Percentiles rank a stretch among this genome's conserved stretches.
These are phyloP conservation scores for Saccharomyces hybrid DNA, from an alignment of 1,139 yeast genomes.

Conservation along the genomic window DNA sequence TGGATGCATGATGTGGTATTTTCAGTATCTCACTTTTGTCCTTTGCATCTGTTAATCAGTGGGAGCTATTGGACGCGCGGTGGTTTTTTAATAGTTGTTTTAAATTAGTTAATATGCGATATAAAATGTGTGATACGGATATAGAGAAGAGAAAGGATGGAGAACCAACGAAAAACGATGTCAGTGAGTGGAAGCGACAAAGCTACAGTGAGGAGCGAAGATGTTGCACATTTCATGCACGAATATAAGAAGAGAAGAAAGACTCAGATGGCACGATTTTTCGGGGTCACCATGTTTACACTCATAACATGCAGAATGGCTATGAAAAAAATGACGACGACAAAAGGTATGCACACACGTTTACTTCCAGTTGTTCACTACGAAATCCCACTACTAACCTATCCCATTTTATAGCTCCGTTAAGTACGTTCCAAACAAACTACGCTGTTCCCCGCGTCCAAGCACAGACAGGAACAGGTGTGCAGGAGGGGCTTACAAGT, in stretches of 20 bases:
- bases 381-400: neutral
- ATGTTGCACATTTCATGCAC: constrained; percentile 4
- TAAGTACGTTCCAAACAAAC: neutral
- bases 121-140: neutral
- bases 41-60: constrained; percentile 1
- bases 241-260: constrained; percentile 49
- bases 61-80: neutral
- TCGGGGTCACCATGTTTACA: constrained; percentile 66
- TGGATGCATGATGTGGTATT: constrained; percentile 34
- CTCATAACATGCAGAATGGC: constrained; percentile 68
- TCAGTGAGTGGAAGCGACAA: neutral
- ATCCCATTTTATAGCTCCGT: neutral
- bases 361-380: neutral
- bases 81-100: neutral
- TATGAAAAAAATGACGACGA: constrained; percentile 60
- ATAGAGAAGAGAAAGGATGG: neutral
- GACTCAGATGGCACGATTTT: constrained; percentile 63
- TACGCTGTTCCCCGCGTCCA: constrained; percentile 33
- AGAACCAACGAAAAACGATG: neutral
- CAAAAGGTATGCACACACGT: constrained; percentile 47
- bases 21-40: neutral
- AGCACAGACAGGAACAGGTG: constrained; percentile 35
- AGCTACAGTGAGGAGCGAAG: neutral
- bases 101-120: neutral
- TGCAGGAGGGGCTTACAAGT: neutral